Base-by-base conservation (phyloP, 768 basidiomycete species). In the Podaxis mareebaensis region DNA sequence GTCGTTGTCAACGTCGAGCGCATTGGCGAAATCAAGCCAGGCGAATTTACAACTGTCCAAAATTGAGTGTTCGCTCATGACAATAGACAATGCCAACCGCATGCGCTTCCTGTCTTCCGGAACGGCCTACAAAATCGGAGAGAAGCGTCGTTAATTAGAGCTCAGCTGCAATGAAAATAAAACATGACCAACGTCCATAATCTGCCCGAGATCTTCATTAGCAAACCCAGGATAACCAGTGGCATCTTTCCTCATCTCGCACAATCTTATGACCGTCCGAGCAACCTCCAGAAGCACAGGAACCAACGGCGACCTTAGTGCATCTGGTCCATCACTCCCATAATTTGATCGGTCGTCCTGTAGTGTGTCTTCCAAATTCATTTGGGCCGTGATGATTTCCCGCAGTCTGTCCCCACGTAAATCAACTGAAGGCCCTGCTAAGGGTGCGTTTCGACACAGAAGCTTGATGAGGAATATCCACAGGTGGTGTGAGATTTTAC, bases 31-130 rank as follows among this genome's bases (percentile, higher is more conserved):
- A 64, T 73, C 87, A 83, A 87, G 33, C 71, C 66, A 48, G 77
- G 74, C 53, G 26, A 54, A 63, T 60, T 74, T 71, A 66, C 86
- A 86, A 63, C 81, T 80, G 60, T 86, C 80, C 64, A 88, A 72
- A 42, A 88, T 73, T 3, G 86, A 85, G 38, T 73, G 68, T 65
- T 87, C 86, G 4, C 77, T 76, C 65, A 86, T 73, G 49, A 79
- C 78, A 56, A 85, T 65, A 6, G 76, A 72, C 38, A 88, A 65
- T 17, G 81, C 84, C 49, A 79, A 64, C 60, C 76, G 76, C 24
- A 83, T 83, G 22, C 81, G 79, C 12, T 60, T 63, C 74, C 75
- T 75, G 33, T 68, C 65, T 2, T 65, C 66, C 22, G 80, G 75
- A 46, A 81, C 69, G 28, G 65, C 72, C 85, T 85, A 64, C 20